Base-by-base conservation (phyloP, 2,329 filamentous ascomycete species). In the Epichloe uncinata region DNA sequence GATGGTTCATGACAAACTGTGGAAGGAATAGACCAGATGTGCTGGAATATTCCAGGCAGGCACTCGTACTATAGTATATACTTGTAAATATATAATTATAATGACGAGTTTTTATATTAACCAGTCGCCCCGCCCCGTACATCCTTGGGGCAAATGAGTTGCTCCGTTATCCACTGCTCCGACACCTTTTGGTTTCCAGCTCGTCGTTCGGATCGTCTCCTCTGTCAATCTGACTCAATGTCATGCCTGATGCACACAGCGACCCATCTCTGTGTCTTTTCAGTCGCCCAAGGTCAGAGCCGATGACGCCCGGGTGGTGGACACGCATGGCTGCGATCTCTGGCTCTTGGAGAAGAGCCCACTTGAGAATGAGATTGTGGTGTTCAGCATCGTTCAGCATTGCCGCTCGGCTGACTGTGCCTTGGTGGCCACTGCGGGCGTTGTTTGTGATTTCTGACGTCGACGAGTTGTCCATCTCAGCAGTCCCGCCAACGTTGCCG, bases 181-280 rank as follows among this genome's bases (percentile, higher is more conserved):
- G 45, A 18, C 37, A 47, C 16, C 45, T 35, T 33, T 47, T 47
- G 7, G 37, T 8, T 18, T 33, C 20, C 40, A 34, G 8, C 12
- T 43, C 33, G n/a, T 26, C 30, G 15, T 16, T 41, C 6, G 18
- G 8, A 6, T 26, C 7, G 20, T 16, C 30, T 4, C 11, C 13
- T 2, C 20, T 16, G 16, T n/a, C 2, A 1, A 33, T 5, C 0
- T 43, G n/a, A 9, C 33, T 16, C 5, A 15, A 13, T 1, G 4
- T 13, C 15, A 33, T 8, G 7, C 11, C 13, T 30, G 13, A 15
- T 26, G 5, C 38, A 4, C 40, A 15, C 13, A 37, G 7, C 3
- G 47, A 48, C 2, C 40, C 45, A 18, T 51, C 50, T 16, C 49
- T 34, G 18, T 26, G 34, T 44, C 50, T 35, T 26, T 51, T 51